Conservation (phyloP, 2,329 filamentous ascomycete species). For the Epichloe coenophiala region DNA sequence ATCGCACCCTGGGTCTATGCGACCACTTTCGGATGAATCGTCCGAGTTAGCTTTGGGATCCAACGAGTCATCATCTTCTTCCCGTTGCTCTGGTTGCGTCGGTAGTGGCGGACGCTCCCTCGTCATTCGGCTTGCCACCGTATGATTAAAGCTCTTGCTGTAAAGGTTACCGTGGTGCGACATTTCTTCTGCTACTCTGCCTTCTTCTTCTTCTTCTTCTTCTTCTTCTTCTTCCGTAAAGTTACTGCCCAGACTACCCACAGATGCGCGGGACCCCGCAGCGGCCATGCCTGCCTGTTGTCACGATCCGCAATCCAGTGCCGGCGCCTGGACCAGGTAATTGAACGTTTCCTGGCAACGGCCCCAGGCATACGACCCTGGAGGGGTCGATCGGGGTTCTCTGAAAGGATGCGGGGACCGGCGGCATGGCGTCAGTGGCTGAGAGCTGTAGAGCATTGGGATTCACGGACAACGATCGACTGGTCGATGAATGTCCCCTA, state of each 20-base stretch:
- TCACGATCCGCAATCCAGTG: slow-evolving; percentile 5
- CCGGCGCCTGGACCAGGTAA: slow-evolving; percentile 11
- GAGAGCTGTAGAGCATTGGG: background rate
- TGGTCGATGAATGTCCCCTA: slow-evolving; percentile 4
- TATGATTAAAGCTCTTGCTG: background rate
- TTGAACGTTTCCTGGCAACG: slow-evolving; percentile 34
- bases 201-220: slow-evolving; percentile 38
- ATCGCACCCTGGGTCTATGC: slow-evolving; percentile 31
- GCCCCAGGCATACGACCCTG: slow-evolving; percentile 40
- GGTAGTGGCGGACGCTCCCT: background rate
- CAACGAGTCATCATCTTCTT: background rate
- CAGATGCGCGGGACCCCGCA: slow-evolving; percentile 8
- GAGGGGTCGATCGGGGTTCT: slow-evolving; percentile 37
- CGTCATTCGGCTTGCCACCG: background rate
- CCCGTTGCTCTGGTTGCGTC: background rate
- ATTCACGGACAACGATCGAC: slow-evolving; percentile 6
- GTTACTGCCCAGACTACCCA: slow-evolving; percentile 39
- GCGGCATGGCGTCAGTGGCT: background rate
- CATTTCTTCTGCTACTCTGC: slow-evolving; percentile 21
- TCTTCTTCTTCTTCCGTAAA: slow-evolving; percentile 44
- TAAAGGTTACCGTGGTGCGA: slow-evolving; percentile 12
- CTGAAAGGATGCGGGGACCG: slow-evolving; percentile 20
- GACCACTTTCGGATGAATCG: slow-evolving; percentile 12
- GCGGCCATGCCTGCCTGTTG: slow-evolving; percentile 5
- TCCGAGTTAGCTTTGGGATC: background rate